Evolutionary conservation across 139 green algal genomes (phyloP), one percentile per base, ranked within the genome.

Genomic region (Trebouxia sp.): DNA sequence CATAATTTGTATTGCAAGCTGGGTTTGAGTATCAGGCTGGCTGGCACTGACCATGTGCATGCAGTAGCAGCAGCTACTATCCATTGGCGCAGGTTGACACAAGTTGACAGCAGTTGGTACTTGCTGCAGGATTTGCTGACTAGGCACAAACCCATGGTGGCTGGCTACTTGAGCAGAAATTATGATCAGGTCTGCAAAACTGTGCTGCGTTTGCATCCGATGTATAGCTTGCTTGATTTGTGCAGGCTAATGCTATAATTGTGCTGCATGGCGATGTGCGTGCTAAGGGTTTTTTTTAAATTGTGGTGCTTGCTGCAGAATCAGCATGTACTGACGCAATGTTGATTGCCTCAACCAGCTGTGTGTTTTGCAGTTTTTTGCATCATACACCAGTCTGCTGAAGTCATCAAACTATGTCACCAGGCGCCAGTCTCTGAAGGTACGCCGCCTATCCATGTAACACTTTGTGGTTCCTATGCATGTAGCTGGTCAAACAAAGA

Each of bases 371-470:
- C 85, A 93, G 79, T 97, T 98, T 86, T 97, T 98, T 83, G 37
- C 85, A 5, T 66, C 28, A 5, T 98, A 95, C 87, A 81, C 82
- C 6, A 81, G 84, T 76, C 85, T 98, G 70, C 86, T 98, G 65
- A 75, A 90, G 83, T 94, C 87, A 3, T 85, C 87, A 45, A 98
- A 98, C 83, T 98, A 98, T 78, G 93, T 98, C 58, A 97, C 94
- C 10, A 82, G 93, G n/a, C 87, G 95, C 35, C 95, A 98, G 80
- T 93, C 87, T 0, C 87, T 98, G 17, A 98, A 97, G 88, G 91
- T 94, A 42, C 14, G 85, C 32, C 1, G 20, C 11, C 47, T 10
- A 75, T 30, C 0, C 10, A 11, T 43, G 17, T 30, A 7, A 11
- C 24, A n/a, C 10, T 50, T 6, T 4, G 10, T 43, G 35, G 30